These are phyloP conservation scores for Luffa acutangula DNA, from an alignment of 306 rosid genomes.

Conservation along the genomic window DNA sequence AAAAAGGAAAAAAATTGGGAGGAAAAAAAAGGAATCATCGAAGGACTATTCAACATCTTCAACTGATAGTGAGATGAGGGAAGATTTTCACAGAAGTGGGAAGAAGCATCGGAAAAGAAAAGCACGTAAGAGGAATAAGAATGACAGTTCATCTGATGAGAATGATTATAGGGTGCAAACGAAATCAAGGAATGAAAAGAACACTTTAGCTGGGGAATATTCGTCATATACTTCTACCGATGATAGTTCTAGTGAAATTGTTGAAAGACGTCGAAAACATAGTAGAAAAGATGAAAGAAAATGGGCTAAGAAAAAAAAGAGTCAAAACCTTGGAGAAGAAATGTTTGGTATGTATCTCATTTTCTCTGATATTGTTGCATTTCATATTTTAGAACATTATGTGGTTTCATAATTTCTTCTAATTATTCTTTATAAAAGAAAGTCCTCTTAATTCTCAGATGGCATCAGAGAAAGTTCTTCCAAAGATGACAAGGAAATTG, in stretches of 20 bases:
- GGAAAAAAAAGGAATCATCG: slow-evolving; percentile 61
- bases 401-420: neutral
- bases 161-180: slow-evolving; percentile 20
- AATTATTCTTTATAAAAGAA: neutral
- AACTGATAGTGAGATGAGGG: slow-evolving; percentile 32
- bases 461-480: slow-evolving; percentile 11
- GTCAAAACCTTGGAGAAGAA: slow-evolving; percentile 13
- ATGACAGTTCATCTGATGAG: slow-evolving; percentile 15
- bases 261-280: slow-evolving; percentile 9
- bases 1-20: slow-evolving; percentile 36
- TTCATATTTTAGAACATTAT: neutral
- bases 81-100: slow-evolving; percentile 12
- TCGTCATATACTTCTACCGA: slow-evolving; percentile 18
- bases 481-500: slow-evolving; percentile 38
- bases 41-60: slow-evolving; percentile 41
- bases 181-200: slow-evolving; percentile 23
- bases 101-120: slow-evolving; percentile 28
- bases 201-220: slow-evolving; percentile 26
- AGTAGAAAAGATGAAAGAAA: slow-evolving; percentile 20
- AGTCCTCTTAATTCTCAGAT: slow-evolving; percentile 1
- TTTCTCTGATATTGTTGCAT: neutral
- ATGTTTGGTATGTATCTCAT: slow-evolving; percentile 10
- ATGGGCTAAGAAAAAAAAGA: slow-evolving; percentile 17
- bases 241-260: slow-evolving; percentile 18
- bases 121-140: slow-evolving; percentile 25